A percentile compares a stretch with the other conserved stretches of the same genome.
Conservation (phyloP, 345 rosid genomes). For the Bretschneidera sinensis region DNA sequence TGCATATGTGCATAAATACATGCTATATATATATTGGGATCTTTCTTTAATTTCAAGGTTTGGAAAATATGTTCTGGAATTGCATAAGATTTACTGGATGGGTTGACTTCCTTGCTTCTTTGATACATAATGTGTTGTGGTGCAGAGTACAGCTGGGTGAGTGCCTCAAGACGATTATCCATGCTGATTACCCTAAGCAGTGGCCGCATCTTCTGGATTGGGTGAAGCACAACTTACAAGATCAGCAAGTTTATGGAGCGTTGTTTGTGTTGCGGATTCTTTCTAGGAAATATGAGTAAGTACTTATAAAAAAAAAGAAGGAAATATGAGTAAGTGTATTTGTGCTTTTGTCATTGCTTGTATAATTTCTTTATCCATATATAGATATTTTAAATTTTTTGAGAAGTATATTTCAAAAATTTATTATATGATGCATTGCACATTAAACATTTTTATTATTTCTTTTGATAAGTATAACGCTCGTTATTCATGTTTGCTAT, state of each 20-base stretch:
- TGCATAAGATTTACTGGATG: neutral
- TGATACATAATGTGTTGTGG: neutral
- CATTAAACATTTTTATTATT: too few species aligned
- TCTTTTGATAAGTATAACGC: too few species aligned
- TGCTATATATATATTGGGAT: too few species aligned
- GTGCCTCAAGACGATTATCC: slow-evolving; percentile 89
- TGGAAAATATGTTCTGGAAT: neutral
- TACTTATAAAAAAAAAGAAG: too few species aligned
- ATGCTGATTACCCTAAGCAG: slow-evolving; percentile 97
- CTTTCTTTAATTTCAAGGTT: too few species aligned
- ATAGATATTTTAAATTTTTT: neutral
- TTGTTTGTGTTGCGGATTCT: slow-evolving; percentile 88
- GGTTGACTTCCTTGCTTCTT: neutral
- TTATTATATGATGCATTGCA: too few species aligned
- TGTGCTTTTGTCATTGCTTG: neutral
- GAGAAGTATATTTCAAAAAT: neutral
- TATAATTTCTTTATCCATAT: neutral
- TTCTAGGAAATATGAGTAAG: slow-evolving; percentile 96
- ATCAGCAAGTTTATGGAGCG: slow-evolving; percentile 90
- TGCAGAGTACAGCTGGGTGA: slow-evolving; percentile 94
- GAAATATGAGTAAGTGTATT: slow-evolving; percentile 74
- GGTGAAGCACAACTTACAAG: slow-evolving; percentile 87
- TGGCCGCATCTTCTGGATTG: slow-evolving; percentile 96
- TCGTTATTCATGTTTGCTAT: too few species aligned
- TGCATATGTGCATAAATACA: too few species aligned